These are phyloP conservation scores for Lentinula aciculospora DNA, from an alignment of 768 basidiomycete species.

Conservation along the genomic window DNA sequence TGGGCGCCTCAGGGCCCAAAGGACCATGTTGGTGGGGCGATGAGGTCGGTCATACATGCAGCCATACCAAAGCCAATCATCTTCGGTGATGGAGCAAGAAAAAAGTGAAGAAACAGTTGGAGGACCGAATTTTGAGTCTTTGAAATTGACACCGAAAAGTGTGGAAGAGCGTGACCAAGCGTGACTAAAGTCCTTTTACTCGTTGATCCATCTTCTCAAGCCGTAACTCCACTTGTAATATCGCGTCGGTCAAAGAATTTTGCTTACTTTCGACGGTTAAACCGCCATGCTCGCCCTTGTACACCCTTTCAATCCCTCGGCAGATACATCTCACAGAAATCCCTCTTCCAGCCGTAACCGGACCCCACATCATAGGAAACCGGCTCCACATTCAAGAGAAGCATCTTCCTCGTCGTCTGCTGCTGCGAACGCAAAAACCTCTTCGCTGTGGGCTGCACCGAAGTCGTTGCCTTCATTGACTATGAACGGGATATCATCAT, in stretches of 20 bases:
- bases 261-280: conserved; percentile 1
- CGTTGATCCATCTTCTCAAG: conserved; percentile 1
- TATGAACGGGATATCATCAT: conserved; percentile 16
- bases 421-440: conserved; percentile 11
- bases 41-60: too few relatives aligned
- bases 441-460: conserved; percentile 11
- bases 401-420: conserved; percentile 14
- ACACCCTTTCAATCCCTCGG: conserved; percentile 27
- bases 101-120: too few relatives aligned
- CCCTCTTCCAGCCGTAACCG: conserved; percentile 18
- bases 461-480: conserved; percentile 13
- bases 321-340: conserved; percentile 17
- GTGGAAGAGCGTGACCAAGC: neutral
- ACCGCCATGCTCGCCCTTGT: conserved; percentile 45
- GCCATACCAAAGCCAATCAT: too few relatives aligned
- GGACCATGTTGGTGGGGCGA: too few relatives aligned
- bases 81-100: too few relatives aligned
- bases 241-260: neutral
- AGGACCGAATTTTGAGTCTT: too few relatives aligned
- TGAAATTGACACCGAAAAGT: neutral
- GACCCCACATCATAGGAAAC: conserved; percentile 14
- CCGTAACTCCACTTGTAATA: neutral
- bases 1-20: too few relatives aligned
- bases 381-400: conserved; percentile 9
- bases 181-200: neutral